Percentiles rank a stretch among this genome's conserved stretches.
phyloP scores from a whole-genome alignment of 495 filamentous ascomycete genomes.

The Lophiostoma macrostomum region DNA sequence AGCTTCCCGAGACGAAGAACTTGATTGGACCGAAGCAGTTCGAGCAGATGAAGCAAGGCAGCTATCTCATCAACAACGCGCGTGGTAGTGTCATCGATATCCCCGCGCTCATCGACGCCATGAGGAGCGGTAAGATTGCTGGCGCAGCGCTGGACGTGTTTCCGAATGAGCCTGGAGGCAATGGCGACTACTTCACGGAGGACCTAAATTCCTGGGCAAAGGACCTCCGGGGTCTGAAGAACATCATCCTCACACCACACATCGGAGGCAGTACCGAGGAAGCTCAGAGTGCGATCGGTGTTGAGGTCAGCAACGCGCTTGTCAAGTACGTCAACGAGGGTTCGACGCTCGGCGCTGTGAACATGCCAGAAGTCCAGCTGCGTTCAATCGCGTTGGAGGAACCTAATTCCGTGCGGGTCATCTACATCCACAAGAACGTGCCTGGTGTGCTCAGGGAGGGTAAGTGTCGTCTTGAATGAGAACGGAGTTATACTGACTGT shows the following conservation, averaged over 20 bases:
- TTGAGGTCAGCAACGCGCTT: slow-evolving; percentile 84
- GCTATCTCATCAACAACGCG: slow-evolving; percentile 93
- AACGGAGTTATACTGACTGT: background rate
- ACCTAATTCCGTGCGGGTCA: slow-evolving; percentile 81
- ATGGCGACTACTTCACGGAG: slow-evolving; percentile 90
- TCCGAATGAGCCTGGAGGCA: slow-evolving; percentile 86
- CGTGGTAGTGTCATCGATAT: slow-evolving; percentile 94
- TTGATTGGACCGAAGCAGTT: slow-evolving; percentile 79
- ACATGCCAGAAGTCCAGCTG: slow-evolving; percentile 89
- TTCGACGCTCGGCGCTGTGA: slow-evolving; percentile 83
- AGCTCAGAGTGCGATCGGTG: slow-evolving; percentile 92
- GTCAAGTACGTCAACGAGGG: slow-evolving; percentile 93
- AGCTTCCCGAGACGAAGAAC: slow-evolving; percentile 84
- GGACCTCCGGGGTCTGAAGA: slow-evolving; percentile 80
- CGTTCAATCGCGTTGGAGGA: slow-evolving; percentile 85
- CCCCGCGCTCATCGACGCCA: slow-evolving; percentile 82
- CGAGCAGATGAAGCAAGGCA: slow-evolving; percentile 83
- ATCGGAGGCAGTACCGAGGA: slow-evolving; percentile 98
- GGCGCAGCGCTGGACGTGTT: slow-evolving; percentile 96
- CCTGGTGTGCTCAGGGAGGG: slow-evolving; percentile 83
- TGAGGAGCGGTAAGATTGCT: slow-evolving; percentile 82
- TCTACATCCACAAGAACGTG: slow-evolving; percentile 94
- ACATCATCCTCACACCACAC: slow-evolving; percentile 92
- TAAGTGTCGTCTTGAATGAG: background rate
- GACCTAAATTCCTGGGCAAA: slow-evolving; percentile 82